These are phyloP conservation scores for Phytophthora cajani DNA, from an alignment of 352 stramenopile genomes.

Conservation along the genomic window DNA sequence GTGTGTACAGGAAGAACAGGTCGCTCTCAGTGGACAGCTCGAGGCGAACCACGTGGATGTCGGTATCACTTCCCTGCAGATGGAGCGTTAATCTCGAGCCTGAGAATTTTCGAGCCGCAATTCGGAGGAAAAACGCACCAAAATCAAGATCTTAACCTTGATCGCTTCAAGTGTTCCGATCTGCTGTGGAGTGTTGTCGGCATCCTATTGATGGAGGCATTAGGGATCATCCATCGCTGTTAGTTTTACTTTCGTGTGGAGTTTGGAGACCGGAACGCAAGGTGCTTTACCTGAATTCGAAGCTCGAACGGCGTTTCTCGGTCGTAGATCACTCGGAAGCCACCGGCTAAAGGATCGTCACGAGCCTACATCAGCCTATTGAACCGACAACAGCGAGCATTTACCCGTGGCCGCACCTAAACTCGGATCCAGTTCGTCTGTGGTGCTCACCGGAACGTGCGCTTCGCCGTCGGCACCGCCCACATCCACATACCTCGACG, in stretches of 20 bases:
- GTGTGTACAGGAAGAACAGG: conserved; percentile 94
- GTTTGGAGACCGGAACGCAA: background rate
- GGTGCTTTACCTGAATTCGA: conserved; percentile 74
- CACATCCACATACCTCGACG: conserved; percentile 49
- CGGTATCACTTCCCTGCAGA: conserved; percentile 79
- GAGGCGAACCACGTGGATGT: conserved; percentile 87
- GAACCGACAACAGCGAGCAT: background rate
- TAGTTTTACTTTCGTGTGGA: background rate
- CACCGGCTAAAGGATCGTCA: conserved; percentile 51
- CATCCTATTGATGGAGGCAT: conserved; percentile 44
- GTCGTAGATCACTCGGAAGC: conserved; percentile 92
- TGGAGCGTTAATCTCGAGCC: background rate
- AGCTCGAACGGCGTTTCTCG: conserved; percentile 92
- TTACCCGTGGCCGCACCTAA: conserved; percentile 44
- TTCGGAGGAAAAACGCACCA: conserved; percentile 46
- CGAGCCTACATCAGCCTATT: background rate
- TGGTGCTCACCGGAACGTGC: conserved; percentile 54
- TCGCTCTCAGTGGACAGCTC: conserved; percentile 94
- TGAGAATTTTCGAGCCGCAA: background rate
- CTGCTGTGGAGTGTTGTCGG: conserved; percentile 87
- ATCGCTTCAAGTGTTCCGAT: conserved; percentile 94
- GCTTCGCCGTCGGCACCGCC: conserved; percentile 25
- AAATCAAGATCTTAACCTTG: conserved; percentile 94
- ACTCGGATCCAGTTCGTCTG: conserved; percentile 84
- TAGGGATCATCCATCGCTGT: background rate